Percentiles rank a stretch among this genome's conserved stretches.
Conservation (phyloP, 1,284 basidiomycete genomes). For the Tranzscheliella williamsii region DNA sequence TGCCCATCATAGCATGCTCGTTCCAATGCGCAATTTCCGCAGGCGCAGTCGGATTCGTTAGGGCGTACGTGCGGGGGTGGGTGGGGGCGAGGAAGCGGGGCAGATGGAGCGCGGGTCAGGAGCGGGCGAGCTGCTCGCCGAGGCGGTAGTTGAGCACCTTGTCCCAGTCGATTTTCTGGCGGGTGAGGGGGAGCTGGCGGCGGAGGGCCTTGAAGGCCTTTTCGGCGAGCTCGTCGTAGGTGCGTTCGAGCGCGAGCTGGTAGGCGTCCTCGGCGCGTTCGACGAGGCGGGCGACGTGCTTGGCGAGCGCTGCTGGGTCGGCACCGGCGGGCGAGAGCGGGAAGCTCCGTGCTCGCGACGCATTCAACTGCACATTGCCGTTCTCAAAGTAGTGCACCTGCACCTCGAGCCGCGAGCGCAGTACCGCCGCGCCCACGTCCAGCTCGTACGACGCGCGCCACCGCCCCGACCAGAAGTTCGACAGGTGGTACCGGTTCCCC, state of each 20-base stretch:
- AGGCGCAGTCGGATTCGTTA: no score
- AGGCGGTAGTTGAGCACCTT: conserved; percentile 55
- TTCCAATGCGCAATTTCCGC: no score
- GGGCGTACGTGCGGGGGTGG: no score
- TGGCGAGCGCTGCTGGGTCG: conserved; percentile 5
- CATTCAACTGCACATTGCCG: conserved; percentile 58
- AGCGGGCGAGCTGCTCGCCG: conserved; percentile 35
- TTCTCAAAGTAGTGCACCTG: conserved; percentile 60
- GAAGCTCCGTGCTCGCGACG: conserved; percentile 15
- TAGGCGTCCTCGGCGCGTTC: conserved; percentile 46
- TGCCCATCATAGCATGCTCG: no score
- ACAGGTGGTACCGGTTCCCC: conserved; percentile 55
- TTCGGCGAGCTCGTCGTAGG: conserved; percentile 46
- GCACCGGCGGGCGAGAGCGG: conserved; percentile 13
- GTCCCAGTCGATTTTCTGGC: conserved; percentile 60
- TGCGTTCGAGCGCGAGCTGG: conserved; percentile 37
- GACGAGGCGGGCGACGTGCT: conserved; percentile 33
- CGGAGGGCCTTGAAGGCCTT: conserved; percentile 53
- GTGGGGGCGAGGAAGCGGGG: no score
- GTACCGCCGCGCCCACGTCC: conserved; percentile 7
- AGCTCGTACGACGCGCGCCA: conserved; percentile 52
- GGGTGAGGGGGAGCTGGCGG: conserved; percentile 53
- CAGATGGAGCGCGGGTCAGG: no score
- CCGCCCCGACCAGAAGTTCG: conserved; percentile 58
- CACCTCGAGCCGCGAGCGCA: conserved; percentile 22